Evolutionary conservation across 371 early-diverging fungal genomes (phyloP), one percentile per base, ranked within the genome.

Genomic region (Rhizopus sp.): DNA sequence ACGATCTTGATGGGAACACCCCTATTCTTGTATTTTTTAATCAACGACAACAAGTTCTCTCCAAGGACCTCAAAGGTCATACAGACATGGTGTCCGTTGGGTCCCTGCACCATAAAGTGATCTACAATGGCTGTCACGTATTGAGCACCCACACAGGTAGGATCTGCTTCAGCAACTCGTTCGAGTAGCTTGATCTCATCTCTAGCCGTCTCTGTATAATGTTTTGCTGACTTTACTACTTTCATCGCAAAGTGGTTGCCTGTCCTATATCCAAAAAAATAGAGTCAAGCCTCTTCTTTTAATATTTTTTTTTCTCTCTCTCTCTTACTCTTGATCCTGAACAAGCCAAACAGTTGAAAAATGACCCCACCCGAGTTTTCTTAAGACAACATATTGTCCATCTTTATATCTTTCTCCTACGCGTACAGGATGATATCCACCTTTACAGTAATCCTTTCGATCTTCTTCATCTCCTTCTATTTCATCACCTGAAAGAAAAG

Each of bases 311-410:
- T 31, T 16, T 29, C 12, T 10, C 23, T 31, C 29, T 29, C 12
- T 10, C 23, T 8, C 83, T 63, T 81, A 86, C 87, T 66, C 77
- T 56, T 76, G 75, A 70, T 97, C 96, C 55, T 82, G 78, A 13
- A 91, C 88, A 56, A 98, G 85, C 98, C 98, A 97, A n/a, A 98
- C 99, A 0, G 98, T 97, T 1, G 95, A 95, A 64, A 98, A 98
- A 64, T 98, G 99, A 10, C 99, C 99, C 98, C 98, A 98, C n/a
- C 99, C 99, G 30, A 98, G 83, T 70, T 98, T 98, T 40, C 96
- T 85, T 34, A 97, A 69, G 1, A 95, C 85, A 30, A 72, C 69
- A 75, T 98, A 98, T 35, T 89, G 83, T 1, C 87, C 84, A 17
- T 91, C 83, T 49, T 90, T 86, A 65, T 90, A 95, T 13, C 56